Percentiles rank a stretch among this genome's conserved stretches.
Evolutionary conservation across 768 basidiomycete species (phyloP).

Genomic region (Lentinus tigrinus): DNA sequence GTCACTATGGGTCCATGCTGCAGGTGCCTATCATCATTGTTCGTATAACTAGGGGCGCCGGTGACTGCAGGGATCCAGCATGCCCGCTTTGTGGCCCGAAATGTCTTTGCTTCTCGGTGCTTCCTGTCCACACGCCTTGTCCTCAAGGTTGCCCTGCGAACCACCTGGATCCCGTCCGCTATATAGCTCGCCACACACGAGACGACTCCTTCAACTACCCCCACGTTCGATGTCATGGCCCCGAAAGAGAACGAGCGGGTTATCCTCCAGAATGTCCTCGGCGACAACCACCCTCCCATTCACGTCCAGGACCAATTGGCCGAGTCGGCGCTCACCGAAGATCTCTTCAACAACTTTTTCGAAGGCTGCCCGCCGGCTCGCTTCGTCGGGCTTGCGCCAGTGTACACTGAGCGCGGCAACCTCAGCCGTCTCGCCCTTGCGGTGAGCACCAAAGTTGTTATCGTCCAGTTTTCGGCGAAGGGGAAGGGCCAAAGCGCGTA

Average conservation of each 20-base stretch:
- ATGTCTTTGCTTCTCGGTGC: conserved; percentile 10
- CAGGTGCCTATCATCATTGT: neutral
- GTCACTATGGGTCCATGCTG: too few relatives aligned
- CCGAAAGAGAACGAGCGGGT: neutral
- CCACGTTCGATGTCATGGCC: neutral
- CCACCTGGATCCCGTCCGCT: conserved; percentile 20
- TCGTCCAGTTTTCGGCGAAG: conserved; percentile 25
- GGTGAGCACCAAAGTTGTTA: conserved; percentile 28
- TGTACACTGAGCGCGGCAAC: conserved; percentile 41
- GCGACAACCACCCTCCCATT: conserved; percentile 21
- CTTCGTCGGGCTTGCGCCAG: conserved; percentile 50
- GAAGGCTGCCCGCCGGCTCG: conserved; percentile 15
- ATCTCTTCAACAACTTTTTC: conserved; percentile 18
- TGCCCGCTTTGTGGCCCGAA: conserved; percentile 5
- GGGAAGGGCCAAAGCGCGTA: conserved; percentile 17
- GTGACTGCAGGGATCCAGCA: neutral
- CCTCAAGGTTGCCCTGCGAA: conserved; percentile 18
- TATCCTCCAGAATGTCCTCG: conserved; percentile 28
- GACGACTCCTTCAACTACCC: conserved; percentile 13
- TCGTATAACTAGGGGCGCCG: neutral
- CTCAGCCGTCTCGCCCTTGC: conserved; percentile 49
- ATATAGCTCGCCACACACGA: conserved; percentile 27
- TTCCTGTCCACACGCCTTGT: conserved; percentile 27
- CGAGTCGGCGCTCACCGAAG: conserved; percentile 21
- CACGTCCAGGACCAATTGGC: conserved; percentile 19